Conservation (phyloP, 1,139 yeast genomes). For the Candida sp. region DNA sequence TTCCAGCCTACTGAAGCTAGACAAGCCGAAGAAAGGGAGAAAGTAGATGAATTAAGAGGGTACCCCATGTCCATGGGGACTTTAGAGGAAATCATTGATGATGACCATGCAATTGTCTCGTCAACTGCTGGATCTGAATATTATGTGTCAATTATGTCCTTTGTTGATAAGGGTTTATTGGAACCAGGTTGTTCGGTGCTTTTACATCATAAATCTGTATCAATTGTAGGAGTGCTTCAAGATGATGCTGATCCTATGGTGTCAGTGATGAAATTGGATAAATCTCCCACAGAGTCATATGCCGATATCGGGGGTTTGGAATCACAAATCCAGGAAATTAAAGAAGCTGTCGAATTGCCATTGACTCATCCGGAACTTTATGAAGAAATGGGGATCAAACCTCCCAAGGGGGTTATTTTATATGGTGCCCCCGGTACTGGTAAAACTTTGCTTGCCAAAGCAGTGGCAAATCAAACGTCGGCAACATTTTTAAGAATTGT, state of each 20-base stretch:
- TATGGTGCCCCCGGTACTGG: conserved; percentile 99
- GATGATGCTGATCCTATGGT: conserved; percentile 99
- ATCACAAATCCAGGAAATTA: conserved; percentile 94
- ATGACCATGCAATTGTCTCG: conserved; percentile 98
- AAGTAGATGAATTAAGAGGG: conserved; percentile 94
- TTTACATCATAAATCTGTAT: conserved; percentile 91
- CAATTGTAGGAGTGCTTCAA: conserved; percentile 89
- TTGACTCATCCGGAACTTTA: conserved; percentile 96
- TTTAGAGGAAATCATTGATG: conserved; percentile 94
- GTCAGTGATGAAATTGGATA: conserved; percentile 95
- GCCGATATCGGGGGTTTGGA: conserved; percentile 99
- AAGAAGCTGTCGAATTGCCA: conserved; percentile 97
- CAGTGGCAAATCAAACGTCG: conserved; percentile 97
- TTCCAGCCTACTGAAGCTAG: conserved; percentile 96
- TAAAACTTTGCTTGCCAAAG: conserved; percentile 93
- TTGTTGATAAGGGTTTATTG: conserved; percentile 92
- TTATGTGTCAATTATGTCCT: conserved; percentile 93
- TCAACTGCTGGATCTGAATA: conserved; percentile 97
- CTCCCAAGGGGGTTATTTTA: conserved; percentile 97
- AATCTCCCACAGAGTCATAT: conserved; percentile 95
- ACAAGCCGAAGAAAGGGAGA: conserved; percentile 93
- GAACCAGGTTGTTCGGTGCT: conserved; percentile 99
- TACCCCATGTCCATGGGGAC: conserved; percentile 97
- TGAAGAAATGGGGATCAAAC: conserved; percentile 99
- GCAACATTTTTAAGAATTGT: conserved; percentile 96